These are phyloP conservation scores for Cyanidiococcus yangmingshanensis DNA, from an alignment of 23 red algal genomes.

Conservation along the genomic window DNA sequence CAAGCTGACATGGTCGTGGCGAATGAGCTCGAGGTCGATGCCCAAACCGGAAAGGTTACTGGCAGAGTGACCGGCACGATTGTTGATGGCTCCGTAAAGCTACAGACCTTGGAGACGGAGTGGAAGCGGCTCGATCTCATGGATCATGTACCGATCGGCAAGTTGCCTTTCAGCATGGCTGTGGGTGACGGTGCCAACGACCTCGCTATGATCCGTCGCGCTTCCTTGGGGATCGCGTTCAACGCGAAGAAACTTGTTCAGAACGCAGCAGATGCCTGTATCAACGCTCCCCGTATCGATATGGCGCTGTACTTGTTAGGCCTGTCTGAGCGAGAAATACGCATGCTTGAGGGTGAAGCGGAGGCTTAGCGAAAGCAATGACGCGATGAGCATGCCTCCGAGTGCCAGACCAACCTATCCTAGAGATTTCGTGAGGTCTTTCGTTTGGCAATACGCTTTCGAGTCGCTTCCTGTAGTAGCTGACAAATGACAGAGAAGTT, in stretches of 20 bases:
- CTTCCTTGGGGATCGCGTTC: conserved; percentile 57
- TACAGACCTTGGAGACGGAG: conserved; percentile 15
- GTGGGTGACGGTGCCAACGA: conserved; percentile 80
- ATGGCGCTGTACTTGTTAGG: conserved; percentile 58
- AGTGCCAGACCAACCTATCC: no score
- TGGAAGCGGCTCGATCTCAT: conserved; percentile 8
- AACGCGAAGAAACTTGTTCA: conserved; percentile 64
- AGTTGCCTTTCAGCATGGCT: conserved; percentile 34
- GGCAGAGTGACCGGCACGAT: conserved; percentile 39
- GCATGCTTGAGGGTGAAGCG: not conserved
- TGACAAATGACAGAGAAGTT: no score
- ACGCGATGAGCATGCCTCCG: no score
- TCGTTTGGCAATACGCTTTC: no score
- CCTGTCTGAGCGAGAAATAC: conserved; percentile 32
- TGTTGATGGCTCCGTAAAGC: conserved; percentile 52
- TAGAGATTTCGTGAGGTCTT: no score
- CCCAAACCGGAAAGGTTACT: conserved; percentile 31
- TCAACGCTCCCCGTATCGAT: conserved; percentile 34
- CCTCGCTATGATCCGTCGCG: conserved; percentile 47
- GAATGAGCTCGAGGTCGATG: conserved; percentile 57
- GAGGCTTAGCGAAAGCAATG: no score
- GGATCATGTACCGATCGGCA: not conserved
- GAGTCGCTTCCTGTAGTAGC: no score
- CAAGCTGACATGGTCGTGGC: conserved; percentile 34
- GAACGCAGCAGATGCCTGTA: conserved; percentile 28